phyloP scores from a whole-genome alignment of 2,329 filamentous ascomycete genomes.

The Coniochaeta sp. region DNA sequence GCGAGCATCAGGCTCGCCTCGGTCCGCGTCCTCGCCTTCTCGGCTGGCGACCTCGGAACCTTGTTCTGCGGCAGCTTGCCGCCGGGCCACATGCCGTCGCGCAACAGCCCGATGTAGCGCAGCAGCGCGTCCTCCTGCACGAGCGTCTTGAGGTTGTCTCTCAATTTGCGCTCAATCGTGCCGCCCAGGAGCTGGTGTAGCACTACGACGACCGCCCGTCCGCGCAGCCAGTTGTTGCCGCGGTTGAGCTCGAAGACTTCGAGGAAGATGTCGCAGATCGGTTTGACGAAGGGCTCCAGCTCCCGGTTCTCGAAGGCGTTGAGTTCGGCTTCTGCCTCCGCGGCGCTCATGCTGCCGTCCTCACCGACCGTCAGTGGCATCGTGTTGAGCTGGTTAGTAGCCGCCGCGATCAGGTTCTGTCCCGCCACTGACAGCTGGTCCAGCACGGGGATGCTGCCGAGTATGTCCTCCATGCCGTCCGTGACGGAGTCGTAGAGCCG shows the following conservation, averaged over 20 bases:
- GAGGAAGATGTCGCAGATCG: constrained; percentile 94
- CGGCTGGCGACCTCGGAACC: constrained; percentile 53
- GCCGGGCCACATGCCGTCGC: constrained; percentile 75
- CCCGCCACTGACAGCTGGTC: constrained; percentile 91
- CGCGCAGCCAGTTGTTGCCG: constrained; percentile 95
- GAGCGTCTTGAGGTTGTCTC: constrained; percentile 70
- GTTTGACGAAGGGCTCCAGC: constrained; percentile 92
- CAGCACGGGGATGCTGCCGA: constrained; percentile 91
- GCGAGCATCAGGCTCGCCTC: constrained; percentile 87
- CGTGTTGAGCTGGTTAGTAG: constrained; percentile 54
- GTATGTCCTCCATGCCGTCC: constrained; percentile 95
- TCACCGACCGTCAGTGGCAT: constrained; percentile 45
- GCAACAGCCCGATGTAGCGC: constrained; percentile 66
- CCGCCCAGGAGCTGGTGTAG: constrained; percentile 92
- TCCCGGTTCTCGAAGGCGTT: constrained; percentile 88
- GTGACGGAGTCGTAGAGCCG: constrained; percentile 94
- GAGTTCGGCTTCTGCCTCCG: constrained; percentile 88
- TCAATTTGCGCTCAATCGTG: constrained; percentile 91
- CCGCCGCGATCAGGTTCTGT: constrained; percentile 80
- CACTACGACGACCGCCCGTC: constrained; percentile 90
- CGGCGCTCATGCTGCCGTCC: constrained; percentile 36
- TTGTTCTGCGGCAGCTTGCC: constrained; percentile 45
- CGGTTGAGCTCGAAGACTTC: constrained; percentile 92
- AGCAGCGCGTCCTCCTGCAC: constrained; percentile 73
- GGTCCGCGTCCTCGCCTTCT: constrained; percentile 73